Evolutionary conservation across 1,284 basidiomycete genomes (phyloP).

Genomic region (Veloboletus limbatus): DNA sequence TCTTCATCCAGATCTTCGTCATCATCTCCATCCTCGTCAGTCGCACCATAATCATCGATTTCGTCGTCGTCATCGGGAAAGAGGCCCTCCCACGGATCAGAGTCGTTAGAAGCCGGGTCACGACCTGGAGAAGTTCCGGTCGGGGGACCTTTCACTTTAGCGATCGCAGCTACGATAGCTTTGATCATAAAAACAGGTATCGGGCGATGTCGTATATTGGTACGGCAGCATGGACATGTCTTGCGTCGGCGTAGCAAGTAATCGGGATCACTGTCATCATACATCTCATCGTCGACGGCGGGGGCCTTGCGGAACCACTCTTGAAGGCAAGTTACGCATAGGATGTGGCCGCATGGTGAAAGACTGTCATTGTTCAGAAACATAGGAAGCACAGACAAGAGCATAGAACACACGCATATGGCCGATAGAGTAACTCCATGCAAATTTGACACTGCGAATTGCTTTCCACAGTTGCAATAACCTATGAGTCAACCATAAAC

Average conservation of each 20-base stretch:
- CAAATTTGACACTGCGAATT: conserved; percentile 71
- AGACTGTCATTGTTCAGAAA: conserved; percentile 41
- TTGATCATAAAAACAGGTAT: conserved; percentile 68
- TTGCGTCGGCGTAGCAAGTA: conserved; percentile 58
- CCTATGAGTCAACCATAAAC: conserved; percentile 33
- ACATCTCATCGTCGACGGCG: conserved; percentile 49
- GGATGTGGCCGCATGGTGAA: conserved; percentile 69
- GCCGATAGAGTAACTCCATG: conserved; percentile 61
- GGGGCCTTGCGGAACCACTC: conserved; percentile 74
- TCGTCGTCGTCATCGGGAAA: conserved; percentile 48
- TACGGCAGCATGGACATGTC: conserved; percentile 68
- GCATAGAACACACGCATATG: conserved; percentile 54
- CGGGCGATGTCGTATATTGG: conserved; percentile 53
- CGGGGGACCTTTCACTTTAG: conserved; percentile 36
- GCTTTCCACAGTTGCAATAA: conserved; percentile 52
- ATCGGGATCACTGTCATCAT: conserved; percentile 49
- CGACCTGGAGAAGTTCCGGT: conserved; percentile 15
- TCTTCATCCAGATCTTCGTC: conserved; percentile 32
- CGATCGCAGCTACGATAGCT: conserved; percentile 48
- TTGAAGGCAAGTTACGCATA: conserved; percentile 66
- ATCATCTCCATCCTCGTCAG: conserved; percentile 31
- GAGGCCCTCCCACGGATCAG: conserved; percentile 66
- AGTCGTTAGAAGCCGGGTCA: conserved; percentile 35
- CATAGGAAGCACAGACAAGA: not conserved
- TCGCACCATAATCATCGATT: conserved; percentile 41